These are phyloP conservation scores for Ophiostoma ips DNA, from an alignment of 2,329 filamentous ascomycete species.

Conservation along the genomic window DNA sequence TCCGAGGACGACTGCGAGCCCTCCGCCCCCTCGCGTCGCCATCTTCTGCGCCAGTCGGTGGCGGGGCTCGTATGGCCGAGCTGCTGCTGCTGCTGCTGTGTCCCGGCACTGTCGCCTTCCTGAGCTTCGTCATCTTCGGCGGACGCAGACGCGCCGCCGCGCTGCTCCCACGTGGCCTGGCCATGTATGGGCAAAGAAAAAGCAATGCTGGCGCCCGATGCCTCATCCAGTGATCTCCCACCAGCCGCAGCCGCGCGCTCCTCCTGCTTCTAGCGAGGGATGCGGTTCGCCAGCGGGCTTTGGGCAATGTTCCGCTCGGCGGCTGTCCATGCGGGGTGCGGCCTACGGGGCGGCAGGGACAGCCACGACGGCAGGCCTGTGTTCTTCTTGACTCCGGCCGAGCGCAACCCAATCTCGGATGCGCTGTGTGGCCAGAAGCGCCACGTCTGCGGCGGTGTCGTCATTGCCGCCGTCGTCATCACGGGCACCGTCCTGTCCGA, in stretches of 20 bases:
- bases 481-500: too few species aligned
- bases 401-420: background rate
- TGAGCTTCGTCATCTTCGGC: too few species aligned
- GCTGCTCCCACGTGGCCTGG: too few species aligned
- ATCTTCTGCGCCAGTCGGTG: background rate
- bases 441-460: background rate
- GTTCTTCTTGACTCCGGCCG: background rate
- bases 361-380: conserved; percentile 3
- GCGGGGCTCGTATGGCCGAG: background rate
- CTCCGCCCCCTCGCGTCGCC: background rate
- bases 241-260: background rate
- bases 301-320: conserved; percentile 2
- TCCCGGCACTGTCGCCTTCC: too few species aligned
- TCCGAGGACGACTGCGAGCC: background rate
- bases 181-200: too few species aligned
- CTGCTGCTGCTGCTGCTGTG: background rate
- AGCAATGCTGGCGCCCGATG: too few species aligned
- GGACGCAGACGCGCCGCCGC: too few species aligned
- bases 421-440: background rate
- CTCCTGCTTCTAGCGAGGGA: conserved; percentile 5
- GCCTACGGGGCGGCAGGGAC: conserved; percentile 9
- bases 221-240: too few species aligned
- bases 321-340: conserved; percentile 5
- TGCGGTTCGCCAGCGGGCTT: conserved; percentile 3
- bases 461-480: background rate